These are phyloP conservation scores for Aspergillus sp. DNA, from an alignment of 2,329 filamentous ascomycete species.

Conservation along the genomic window DNA sequence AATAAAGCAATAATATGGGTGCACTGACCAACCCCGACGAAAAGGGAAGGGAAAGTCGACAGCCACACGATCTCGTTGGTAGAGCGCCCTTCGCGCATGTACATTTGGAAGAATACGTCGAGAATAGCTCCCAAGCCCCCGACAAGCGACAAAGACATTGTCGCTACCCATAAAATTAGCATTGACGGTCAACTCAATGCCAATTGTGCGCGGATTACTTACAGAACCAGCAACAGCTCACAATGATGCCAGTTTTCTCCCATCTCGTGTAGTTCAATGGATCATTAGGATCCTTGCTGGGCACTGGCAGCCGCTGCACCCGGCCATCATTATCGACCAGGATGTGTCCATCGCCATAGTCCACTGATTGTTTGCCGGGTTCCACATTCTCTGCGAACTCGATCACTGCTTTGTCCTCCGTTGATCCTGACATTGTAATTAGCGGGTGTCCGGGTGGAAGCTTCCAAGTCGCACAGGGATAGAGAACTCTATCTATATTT, in stretches of 20 bases:
- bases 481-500: not conserved
- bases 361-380: not conserved
- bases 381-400: conserved; percentile 16
- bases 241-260: conserved; percentile 26
- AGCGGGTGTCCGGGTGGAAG: not conserved
- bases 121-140: conserved; percentile 34
- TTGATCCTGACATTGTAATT: not conserved
- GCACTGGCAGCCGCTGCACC: conserved; percentile 24
- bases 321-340: conserved; percentile 21
- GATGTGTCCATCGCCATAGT: conserved; percentile 1
- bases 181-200: not conserved
- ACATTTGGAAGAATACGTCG: conserved; percentile 33
- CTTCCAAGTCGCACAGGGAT: too few relatives aligned
- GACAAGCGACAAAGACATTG: conserved; percentile 28
- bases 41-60: conserved; percentile 40
- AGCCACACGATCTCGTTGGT: conserved; percentile 33
- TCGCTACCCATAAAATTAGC: conserved; percentile 8
- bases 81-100: conserved; percentile 26
- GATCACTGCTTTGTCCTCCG: conserved; percentile 1
- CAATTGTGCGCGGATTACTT: not conserved
- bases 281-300: conserved; percentile 27
- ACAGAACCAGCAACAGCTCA: conserved; percentile 31
- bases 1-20: not conserved
- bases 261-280: conserved; percentile 24
- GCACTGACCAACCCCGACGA: conserved; percentile 40